Evolutionary conservation across 139 green algal genomes (phyloP), one percentile per base, ranked within the genome.

Genomic region (Raphidocelis subcapitata): DNA sequence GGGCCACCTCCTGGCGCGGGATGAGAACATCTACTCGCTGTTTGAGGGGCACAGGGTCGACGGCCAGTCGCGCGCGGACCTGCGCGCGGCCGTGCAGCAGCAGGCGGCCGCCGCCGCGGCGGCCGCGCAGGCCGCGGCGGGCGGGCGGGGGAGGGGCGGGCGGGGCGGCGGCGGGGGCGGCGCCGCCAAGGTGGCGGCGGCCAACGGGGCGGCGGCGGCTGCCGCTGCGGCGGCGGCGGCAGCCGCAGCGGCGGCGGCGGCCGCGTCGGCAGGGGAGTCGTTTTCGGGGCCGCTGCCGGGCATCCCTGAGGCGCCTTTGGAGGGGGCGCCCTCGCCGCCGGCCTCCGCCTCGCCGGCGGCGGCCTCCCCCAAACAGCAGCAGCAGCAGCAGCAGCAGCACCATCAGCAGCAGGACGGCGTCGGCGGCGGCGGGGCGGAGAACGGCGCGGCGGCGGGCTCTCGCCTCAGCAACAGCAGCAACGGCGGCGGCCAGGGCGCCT

Each of bases 11-110:
- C 83, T 99, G 64, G 86, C 74, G 4, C 87, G 93, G 10, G 94
- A 98, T 55, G 94, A 98, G 72, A 97, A 97, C 89, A 91, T 98
- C 56, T 98, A 96, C 81, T 89, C 87, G 0, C 86, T 95, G 37
- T 97, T 98, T 69, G 91, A 97, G 80, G 90, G 92, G 28, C 36
- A 71, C 4, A 67, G 57, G 5, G 74, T 88, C 23, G 81, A 86
- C 12, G 84, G 81, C 4, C 49, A 66, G 18, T 55, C 36, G 4
- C 46, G 74, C 8, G n/a, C 65, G 51, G 79, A 76, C 52, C 21
- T 72, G n/a, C 29, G 37, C n/a, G 64, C 57, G 47, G 66, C 37
- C 28, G 10, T 82, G 3, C 57, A 67, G 41, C 59, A 49, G n/a
- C 41, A 21, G n/a, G n/a, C 41, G 29, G 31, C 44, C 2, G 41